A percentile compares a stretch with the other conserved stretches of the same genome.
Evolutionary conservation across 208 protist genomes (phyloP).

Genomic region (Leishmania gerbilli): DNA sequence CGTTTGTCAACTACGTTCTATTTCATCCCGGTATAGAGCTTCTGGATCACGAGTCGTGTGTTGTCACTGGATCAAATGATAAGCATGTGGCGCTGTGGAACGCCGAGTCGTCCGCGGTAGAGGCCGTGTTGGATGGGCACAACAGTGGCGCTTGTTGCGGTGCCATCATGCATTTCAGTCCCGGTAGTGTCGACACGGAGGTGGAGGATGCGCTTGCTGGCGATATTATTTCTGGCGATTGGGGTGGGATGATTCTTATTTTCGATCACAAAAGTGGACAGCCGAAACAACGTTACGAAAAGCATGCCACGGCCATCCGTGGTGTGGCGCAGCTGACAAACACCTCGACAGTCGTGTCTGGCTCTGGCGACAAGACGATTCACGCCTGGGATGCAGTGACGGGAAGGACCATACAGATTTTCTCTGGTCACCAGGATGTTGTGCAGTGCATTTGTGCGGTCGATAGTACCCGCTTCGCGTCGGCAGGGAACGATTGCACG

Average conservation of each 20-base stretch:
- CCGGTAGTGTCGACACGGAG: slow-evolving; percentile 2
- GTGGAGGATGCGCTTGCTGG: slow-evolving; percentile 25
- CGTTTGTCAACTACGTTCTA: slow-evolving; percentile 84
- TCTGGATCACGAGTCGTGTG: slow-evolving; percentile 37
- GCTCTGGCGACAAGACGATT: slow-evolving; percentile 83
- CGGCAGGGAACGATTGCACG: slow-evolving; percentile 65
- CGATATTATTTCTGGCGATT: slow-evolving; percentile 81
- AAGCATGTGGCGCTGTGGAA: slow-evolving; percentile 76
- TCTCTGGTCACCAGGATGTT: slow-evolving; percentile 59
- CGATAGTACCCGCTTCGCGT: slow-evolving; percentile 50
- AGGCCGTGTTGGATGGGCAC: slow-evolving; percentile 77
- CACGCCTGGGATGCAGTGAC: slow-evolving; percentile 71
- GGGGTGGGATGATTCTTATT: slow-evolving; percentile 60
- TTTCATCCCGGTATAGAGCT: slow-evolving; percentile 49
- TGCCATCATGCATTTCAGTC: slow-evolving; percentile 27
- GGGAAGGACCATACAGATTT: slow-evolving; percentile 48
- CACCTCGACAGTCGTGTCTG: slow-evolving; percentile 51
- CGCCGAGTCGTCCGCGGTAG: slow-evolving; percentile 34
- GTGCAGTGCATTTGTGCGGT: slow-evolving; percentile 71
- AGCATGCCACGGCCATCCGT: slow-evolving; percentile 64
- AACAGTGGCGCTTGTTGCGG: slow-evolving; percentile 64
- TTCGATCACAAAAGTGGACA: slow-evolving; percentile 63
- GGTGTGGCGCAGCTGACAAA: slow-evolving; percentile 60
- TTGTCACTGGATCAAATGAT: slow-evolving; percentile 81
- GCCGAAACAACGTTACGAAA: slow-evolving; percentile 51